Evolutionary conservation across 2,329 filamentous ascomycete species (phyloP).

Genomic region (Penicillium sp.): DNA sequence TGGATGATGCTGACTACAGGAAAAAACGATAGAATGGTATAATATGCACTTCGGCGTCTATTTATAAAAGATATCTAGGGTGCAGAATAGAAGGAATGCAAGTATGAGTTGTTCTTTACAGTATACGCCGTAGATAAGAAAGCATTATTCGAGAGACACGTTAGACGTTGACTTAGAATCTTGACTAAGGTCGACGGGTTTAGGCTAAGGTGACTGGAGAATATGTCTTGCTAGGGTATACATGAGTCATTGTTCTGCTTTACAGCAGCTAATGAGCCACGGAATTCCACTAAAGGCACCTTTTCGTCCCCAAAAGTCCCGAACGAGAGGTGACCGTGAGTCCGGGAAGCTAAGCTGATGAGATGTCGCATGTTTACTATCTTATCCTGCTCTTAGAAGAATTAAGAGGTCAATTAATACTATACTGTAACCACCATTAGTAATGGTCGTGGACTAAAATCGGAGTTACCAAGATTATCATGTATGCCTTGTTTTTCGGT

Average conservation of each 20-base stretch:
- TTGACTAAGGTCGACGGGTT: not conserved
- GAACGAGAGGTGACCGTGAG: not conserved
- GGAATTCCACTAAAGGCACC: not conserved
- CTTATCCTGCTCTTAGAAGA: not conserved
- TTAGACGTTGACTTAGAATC: not conserved
- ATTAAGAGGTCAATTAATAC: not conserved
- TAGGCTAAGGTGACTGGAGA: not conserved
- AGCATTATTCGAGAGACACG: slow-evolving; percentile 1
- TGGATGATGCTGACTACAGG: slow-evolving; percentile 1
- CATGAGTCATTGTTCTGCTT: not conserved
- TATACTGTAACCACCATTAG: slow-evolving; percentile 3
- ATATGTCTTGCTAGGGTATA: slow-evolving; percentile 1
- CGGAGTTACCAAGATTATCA: not conserved
- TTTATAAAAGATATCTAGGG: not conserved
- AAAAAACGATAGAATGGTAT: not conserved
- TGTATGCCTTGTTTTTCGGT: slow-evolving; percentile 6
- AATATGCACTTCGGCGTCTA: slow-evolving; percentile 3
- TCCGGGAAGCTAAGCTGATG: slow-evolving; percentile 5
- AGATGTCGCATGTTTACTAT: slow-evolving; percentile 3
- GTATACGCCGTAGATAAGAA: not conserved
- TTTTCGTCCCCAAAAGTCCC: slow-evolving; percentile 5
- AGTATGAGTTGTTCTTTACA: slow-evolving; percentile 3
- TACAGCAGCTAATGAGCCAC: slow-evolving; percentile 2
- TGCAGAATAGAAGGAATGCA: not conserved
- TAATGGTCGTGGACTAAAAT: slow-evolving; percentile 2